Evolutionary conservation across 768 basidiomycete genomes (phyloP).

Genomic region (Clitopilus passeckerianus): DNA sequence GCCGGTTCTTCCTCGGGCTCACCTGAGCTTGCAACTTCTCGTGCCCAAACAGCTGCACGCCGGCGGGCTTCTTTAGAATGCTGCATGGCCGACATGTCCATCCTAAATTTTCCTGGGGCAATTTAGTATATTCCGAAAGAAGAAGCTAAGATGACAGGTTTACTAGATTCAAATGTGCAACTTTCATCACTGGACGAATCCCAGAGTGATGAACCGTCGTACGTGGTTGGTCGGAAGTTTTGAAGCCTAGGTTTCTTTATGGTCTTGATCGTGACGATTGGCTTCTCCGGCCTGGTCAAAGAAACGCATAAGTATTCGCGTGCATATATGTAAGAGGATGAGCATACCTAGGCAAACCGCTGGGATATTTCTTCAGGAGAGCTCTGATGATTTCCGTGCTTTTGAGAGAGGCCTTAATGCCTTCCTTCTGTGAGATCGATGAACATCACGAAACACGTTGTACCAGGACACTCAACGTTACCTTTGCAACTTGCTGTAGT

Average conservation of each 20-base stretch:
- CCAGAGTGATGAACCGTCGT: not conserved
- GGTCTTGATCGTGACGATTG: not conserved
- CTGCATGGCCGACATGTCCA: not conserved
- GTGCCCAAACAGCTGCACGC: not conserved
- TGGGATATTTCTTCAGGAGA: slow-evolving; percentile 11
- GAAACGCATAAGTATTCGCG: not conserved
- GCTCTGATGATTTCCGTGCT: slow-evolving; percentile 12
- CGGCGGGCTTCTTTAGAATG: not conserved
- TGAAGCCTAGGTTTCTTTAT: not conserved
- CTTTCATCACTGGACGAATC: not conserved
- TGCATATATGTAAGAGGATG: not conserved
- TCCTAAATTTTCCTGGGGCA: not conserved
- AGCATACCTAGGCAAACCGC: slow-evolving; percentile 10
- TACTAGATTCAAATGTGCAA: not conserved
- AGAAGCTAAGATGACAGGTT: not conserved
- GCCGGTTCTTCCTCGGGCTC: not conserved
- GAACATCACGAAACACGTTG: not conserved
- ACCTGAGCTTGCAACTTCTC: not conserved
- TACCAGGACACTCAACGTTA: not conserved
- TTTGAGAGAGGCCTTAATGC: slow-evolving; percentile 16
- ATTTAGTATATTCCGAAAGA: not conserved
- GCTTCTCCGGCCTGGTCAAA: not conserved
- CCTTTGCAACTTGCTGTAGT: slow-evolving; percentile 16
- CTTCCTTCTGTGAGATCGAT: slow-evolving; percentile 11
- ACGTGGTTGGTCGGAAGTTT: too few species aligned